These are phyloP conservation scores for Xylaria sp. DNA, from an alignment of 2,329 filamentous ascomycete genomes.

Conservation along the genomic window DNA sequence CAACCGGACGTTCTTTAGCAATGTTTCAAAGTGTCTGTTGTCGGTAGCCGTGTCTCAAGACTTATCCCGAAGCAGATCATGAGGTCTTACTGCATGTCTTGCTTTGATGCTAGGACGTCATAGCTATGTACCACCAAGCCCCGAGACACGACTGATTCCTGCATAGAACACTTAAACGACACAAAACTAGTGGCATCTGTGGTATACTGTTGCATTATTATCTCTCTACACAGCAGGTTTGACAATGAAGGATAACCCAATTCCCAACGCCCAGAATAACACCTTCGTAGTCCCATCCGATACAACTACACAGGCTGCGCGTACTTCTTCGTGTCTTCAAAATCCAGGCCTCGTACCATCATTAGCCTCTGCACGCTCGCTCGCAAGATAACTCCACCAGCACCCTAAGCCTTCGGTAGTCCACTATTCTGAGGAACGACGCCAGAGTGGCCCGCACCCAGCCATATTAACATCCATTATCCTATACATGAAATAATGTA, in stretches of 20 bases:
- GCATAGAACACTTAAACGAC: too few species aligned
- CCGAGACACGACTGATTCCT: too few species aligned
- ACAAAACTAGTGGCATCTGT: neutral
- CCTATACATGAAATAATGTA: constrained; percentile 24
- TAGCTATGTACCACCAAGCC: too few species aligned
- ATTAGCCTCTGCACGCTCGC: constrained; percentile 10
- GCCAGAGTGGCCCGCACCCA: constrained; percentile 4
- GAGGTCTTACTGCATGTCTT: too few species aligned
- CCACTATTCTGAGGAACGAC: neutral
- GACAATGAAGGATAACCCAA: neutral
- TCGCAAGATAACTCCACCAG: neutral
- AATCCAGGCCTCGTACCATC: constrained; percentile 13
- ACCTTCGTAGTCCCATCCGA: neutral
- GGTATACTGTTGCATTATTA: constrained; percentile 8
- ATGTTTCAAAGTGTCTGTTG: too few species aligned
- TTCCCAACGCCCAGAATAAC: neutral
- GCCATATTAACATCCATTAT: constrained; percentile 10
- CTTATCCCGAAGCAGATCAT: too few species aligned
- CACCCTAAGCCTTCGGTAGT: neutral
- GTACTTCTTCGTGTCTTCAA: neutral
- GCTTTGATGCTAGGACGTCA: too few species aligned
- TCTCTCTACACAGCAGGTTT: constrained; percentile 8
- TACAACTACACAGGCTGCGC: constrained; percentile 5
- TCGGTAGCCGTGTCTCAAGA: too few species aligned
- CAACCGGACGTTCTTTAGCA: too few species aligned